These are phyloP conservation scores for Cenchrus americanus DNA, from an alignment of 176 grass and related monocot genomes.

Conservation along the genomic window DNA sequence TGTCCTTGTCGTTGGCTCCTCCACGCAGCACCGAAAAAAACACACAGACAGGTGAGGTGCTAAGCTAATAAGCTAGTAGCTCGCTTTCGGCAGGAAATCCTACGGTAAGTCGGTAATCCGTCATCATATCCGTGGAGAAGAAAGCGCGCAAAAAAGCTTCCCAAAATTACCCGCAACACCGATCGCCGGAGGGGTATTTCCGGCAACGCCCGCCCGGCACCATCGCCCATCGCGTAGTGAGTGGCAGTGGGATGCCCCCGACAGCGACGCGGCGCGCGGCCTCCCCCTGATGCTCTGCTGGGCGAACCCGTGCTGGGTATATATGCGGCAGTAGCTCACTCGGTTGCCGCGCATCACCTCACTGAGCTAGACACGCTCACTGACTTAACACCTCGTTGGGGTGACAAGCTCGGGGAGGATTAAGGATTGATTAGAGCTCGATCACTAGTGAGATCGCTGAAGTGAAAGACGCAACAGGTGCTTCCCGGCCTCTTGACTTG, in stretches of 20 bases:
- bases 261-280: slow-evolving; percentile 37
- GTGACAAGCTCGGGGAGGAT: slow-evolving; percentile 1
- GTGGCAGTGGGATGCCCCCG: slow-evolving; percentile 57
- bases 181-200: slow-evolving; percentile 39
- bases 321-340: slow-evolving; percentile 38
- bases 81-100: slow-evolving; percentile 63
- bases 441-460: background rate
- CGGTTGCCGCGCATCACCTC: slow-evolving; percentile 34
- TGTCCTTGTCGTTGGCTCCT: slow-evolving; percentile 61
- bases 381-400: background rate
- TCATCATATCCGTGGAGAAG: slow-evolving; percentile 52
- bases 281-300: background rate
- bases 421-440: background rate
- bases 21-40: slow-evolving; percentile 45
- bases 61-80: background rate
- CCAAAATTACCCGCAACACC: slow-evolving; percentile 41
- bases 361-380: background rate
- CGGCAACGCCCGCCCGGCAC: slow-evolving; percentile 12
- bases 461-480: background rate
- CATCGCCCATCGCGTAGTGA: slow-evolving; percentile 32
- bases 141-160: background rate
- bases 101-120: slow-evolving; percentile 53
- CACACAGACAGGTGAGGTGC: slow-evolving; percentile 6
- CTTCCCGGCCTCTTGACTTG: background rate
- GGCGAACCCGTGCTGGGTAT: slow-evolving; percentile 27